phyloP scores from a whole-genome alignment of 352 stramenopile genomes.

The Phytopythium litorale region DNA sequence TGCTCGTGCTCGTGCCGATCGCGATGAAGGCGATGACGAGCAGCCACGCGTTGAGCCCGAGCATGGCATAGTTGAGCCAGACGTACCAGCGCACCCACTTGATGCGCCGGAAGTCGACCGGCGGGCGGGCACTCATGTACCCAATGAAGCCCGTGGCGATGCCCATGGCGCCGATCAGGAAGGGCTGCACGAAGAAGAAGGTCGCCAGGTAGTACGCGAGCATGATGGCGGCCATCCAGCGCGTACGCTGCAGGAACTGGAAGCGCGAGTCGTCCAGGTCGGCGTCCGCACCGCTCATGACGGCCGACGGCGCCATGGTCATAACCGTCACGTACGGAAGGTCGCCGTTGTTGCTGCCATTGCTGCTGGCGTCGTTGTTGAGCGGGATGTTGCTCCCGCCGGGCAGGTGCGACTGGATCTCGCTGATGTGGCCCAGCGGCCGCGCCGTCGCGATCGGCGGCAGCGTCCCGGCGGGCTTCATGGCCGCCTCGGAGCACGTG shows the following conservation, averaged over 20 bases:
- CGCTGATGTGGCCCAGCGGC: slow-evolving; percentile 27
- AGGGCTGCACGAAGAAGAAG: slow-evolving; percentile 73
- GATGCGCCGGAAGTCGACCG: slow-evolving; percentile 51
- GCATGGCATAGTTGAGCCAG: slow-evolving; percentile 70
- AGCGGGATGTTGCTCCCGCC: slow-evolving; percentile 41
- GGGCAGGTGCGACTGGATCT: slow-evolving; percentile 29
- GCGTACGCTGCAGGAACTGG: slow-evolving; percentile 54
- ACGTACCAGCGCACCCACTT: slow-evolving; percentile 72
- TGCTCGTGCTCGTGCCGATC: slow-evolving; percentile 13
- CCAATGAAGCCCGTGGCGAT: slow-evolving; percentile 62
- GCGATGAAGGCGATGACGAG: slow-evolving; percentile 42
- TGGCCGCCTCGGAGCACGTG: slow-evolving; percentile 16
- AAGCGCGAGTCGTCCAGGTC: slow-evolving; percentile 43
- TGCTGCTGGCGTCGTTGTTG: slow-evolving; percentile 16
- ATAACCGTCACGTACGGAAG: slow-evolving; percentile 32
- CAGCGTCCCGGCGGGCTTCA: slow-evolving; percentile 13
- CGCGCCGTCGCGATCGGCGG: slow-evolving; percentile 42
- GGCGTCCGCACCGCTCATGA: slow-evolving; percentile 16
- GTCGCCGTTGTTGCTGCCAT: slow-evolving; percentile 11
- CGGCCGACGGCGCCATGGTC: slow-evolving; percentile 20
- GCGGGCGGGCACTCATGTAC: slow-evolving; percentile 50
- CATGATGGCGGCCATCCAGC: slow-evolving; percentile 56
- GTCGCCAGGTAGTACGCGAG: slow-evolving; percentile 65
- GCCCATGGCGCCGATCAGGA: slow-evolving; percentile 53
- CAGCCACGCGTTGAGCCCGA: slow-evolving; percentile 66